These are phyloP conservation scores for Kluyveromyces lactis DNA, from an alignment of 805 yeast species.

Conservation along the genomic window DNA sequence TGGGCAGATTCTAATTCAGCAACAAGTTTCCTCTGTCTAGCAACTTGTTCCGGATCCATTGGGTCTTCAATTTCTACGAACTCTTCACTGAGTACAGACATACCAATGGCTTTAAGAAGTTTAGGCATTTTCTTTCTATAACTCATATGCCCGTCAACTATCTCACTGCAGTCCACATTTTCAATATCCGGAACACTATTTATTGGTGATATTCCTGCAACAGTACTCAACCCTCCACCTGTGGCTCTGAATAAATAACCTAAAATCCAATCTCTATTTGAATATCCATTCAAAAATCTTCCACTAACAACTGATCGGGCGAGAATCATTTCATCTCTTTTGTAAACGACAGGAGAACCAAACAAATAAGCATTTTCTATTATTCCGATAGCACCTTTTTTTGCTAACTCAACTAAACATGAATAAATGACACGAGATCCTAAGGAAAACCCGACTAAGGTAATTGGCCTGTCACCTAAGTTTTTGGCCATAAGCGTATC, in stretches of 20 bases:
- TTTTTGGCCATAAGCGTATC: slow-evolving; percentile 83
- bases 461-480: slow-evolving; percentile 86
- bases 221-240: slow-evolving; percentile 85
- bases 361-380: slow-evolving; percentile 81
- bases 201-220: slow-evolving; percentile 81
- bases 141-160: slow-evolving; percentile 95
- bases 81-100: slow-evolving; percentile 82
- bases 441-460: slow-evolving; percentile 85
- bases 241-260: slow-evolving; percentile 95
- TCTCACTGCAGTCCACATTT: slow-evolving; percentile 78
- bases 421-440: slow-evolving; percentile 91
- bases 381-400: slow-evolving; percentile 77
- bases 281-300: slow-evolving; percentile 79
- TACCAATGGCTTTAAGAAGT: slow-evolving; percentile 56
- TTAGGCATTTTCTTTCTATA: slow-evolving; percentile 91
- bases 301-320: slow-evolving; percentile 88
- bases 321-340: slow-evolving; percentile 64
- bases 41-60: slow-evolving; percentile 81
- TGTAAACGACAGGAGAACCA: slow-evolving; percentile 82
- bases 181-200: slow-evolving; percentile 59
- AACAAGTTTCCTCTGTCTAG: slow-evolving; percentile 74
- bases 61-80: slow-evolving; percentile 88
- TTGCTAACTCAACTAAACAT: slow-evolving; percentile 78
- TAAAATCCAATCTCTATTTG: slow-evolving; percentile 90
- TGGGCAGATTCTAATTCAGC: slow-evolving; percentile 83